These are phyloP conservation scores for Coemansia sp. DNA, from an alignment of 192 early-diverging fungal species.

Conservation along the genomic window DNA sequence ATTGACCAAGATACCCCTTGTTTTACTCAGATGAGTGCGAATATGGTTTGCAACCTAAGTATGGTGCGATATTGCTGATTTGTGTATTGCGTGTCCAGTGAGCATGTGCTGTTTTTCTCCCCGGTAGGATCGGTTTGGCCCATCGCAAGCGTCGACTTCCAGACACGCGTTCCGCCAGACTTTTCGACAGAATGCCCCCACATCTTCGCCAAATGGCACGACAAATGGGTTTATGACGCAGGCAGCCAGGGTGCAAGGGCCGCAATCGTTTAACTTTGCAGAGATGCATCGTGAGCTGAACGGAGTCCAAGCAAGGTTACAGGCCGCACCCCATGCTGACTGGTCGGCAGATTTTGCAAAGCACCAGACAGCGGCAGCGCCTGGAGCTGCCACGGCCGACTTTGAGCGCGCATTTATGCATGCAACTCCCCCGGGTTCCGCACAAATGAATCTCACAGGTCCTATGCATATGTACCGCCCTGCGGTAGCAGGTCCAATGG, in stretches of 20 bases:
- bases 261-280: constrained; percentile 66
- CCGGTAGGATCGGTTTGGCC: constrained; percentile 40
- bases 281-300: constrained; percentile 72
- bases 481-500: constrained; percentile 12
- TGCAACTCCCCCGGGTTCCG: constrained; percentile 8
- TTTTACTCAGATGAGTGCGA: not conserved
- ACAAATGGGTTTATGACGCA: constrained; percentile 31
- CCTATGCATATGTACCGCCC: constrained; percentile 46
- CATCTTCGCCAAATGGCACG: constrained; percentile 19
- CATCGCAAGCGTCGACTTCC: constrained; percentile 42
- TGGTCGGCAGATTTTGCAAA: constrained; percentile 76
- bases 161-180: constrained; percentile 47
- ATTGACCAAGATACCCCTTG: not conserved
- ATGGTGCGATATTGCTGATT: not conserved
- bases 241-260: constrained; percentile 13
- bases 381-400: constrained; percentile 32
- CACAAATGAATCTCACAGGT: constrained; percentile 11
- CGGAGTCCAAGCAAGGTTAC: constrained; percentile 40
- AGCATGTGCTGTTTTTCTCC: not conserved
- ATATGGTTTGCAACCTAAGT: not conserved
- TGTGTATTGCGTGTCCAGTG: not conserved
- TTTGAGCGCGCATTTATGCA: constrained; percentile 49
- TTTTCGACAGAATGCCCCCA: constrained; percentile 35
- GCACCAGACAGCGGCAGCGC: constrained; percentile 44
- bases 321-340: constrained; percentile 36